These are phyloP conservation scores for Saccharomyces uvarum DNA, from an alignment of 1,139 yeast genomes.

Conservation along the genomic window DNA sequence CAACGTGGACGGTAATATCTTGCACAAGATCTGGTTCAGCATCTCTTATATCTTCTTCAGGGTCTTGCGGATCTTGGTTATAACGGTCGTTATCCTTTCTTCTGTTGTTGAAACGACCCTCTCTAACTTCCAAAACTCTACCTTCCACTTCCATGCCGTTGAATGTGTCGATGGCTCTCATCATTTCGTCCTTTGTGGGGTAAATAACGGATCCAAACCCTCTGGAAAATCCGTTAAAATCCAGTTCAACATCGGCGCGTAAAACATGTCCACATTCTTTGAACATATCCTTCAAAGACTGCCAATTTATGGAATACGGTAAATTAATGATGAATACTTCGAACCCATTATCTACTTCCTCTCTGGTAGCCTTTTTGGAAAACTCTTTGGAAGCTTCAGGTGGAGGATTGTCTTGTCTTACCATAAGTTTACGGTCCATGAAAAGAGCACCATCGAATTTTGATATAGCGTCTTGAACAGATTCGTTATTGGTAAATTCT, in stretches of 20 bases:
- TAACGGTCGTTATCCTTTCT: slow-evolving; percentile 10
- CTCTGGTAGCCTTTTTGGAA: slow-evolving; percentile 13
- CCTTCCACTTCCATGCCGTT: slow-evolving; percentile 67
- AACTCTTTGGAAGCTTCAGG: slow-evolving; percentile 35
- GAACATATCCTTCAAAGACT: slow-evolving; percentile 76
- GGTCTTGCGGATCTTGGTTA: slow-evolving; percentile 11
- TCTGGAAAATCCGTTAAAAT: slow-evolving; percentile 67
- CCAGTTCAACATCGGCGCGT: slow-evolving; percentile 72
- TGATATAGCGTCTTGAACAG: slow-evolving; percentile 63
- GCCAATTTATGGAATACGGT: slow-evolving; percentile 79
- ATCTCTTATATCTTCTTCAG: slow-evolving; percentile 13
- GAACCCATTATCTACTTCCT: slow-evolving; percentile 36
- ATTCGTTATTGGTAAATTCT: slow-evolving; percentile 58
- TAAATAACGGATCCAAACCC: slow-evolving; percentile 79
- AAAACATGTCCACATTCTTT: slow-evolving; percentile 66
- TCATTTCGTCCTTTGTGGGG: slow-evolving; percentile 52
- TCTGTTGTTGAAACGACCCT: slow-evolving; percentile 40
- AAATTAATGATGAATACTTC: slow-evolving; percentile 79
- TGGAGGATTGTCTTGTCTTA: slow-evolving; percentile 77
- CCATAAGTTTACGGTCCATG: slow-evolving; percentile 72
- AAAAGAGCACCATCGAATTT: slow-evolving; percentile 57
- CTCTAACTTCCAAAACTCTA: slow-evolving; percentile 60
- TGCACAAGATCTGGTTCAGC: slow-evolving; percentile 14
- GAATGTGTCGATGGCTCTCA: slow-evolving; percentile 52
- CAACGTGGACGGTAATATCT: slow-evolving; percentile 5